These are phyloP conservation scores for Colletotrichum sp. DNA, from an alignment of 2,329 filamentous ascomycete species.

Conservation along the genomic window DNA sequence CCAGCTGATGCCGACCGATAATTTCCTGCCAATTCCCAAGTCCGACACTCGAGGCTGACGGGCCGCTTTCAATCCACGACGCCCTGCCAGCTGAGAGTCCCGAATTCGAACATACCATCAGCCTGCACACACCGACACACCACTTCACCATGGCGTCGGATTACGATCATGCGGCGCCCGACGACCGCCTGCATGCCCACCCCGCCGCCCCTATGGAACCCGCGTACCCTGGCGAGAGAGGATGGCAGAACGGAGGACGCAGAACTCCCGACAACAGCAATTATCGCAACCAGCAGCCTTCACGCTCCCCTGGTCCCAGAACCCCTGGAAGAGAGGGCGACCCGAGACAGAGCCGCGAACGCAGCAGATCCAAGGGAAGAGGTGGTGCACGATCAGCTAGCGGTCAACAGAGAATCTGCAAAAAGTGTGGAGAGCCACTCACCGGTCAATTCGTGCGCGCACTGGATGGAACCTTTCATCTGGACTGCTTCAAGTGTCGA, in stretches of 20 bases:
- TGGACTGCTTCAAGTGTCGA: conserved; percentile 97
- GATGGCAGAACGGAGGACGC: conserved; percentile 41
- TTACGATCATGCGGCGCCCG: conserved; percentile 47
- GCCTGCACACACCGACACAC: background rate
- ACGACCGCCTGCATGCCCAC: conserved; percentile 38
- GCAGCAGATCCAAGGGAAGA: conserved; percentile 60
- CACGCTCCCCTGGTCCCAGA: conserved; percentile 37
- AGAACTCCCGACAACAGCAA: conserved; percentile 43
- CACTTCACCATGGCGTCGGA: conserved; percentile 47
- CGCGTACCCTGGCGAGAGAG: conserved; percentile 34
- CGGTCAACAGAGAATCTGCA: conserved; percentile 71
- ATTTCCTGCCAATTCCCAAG: conserved; percentile 13
- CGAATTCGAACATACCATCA: conserved; percentile 20
- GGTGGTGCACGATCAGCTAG: conserved; percentile 58
- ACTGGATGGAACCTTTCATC: conserved; percentile 89
- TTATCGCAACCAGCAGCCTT: conserved; percentile 34
- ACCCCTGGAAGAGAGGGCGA: conserved; percentile 41
- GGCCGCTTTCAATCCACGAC: conserved; percentile 11
- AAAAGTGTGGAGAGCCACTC: conserved; percentile 86
- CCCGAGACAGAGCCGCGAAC: conserved; percentile 59
- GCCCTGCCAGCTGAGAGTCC: conserved; percentile 7
- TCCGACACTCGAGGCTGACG: conserved; percentile 23
- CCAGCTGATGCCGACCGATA: conserved; percentile 25
- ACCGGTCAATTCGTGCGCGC: conserved; percentile 97
- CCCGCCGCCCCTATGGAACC: conserved; percentile 31